Evolutionary conservation across 192 early-diverging fungal genomes (phyloP), one percentile per base, ranked within the genome.

Genomic region (Dimargaris cristalligena): DNA sequence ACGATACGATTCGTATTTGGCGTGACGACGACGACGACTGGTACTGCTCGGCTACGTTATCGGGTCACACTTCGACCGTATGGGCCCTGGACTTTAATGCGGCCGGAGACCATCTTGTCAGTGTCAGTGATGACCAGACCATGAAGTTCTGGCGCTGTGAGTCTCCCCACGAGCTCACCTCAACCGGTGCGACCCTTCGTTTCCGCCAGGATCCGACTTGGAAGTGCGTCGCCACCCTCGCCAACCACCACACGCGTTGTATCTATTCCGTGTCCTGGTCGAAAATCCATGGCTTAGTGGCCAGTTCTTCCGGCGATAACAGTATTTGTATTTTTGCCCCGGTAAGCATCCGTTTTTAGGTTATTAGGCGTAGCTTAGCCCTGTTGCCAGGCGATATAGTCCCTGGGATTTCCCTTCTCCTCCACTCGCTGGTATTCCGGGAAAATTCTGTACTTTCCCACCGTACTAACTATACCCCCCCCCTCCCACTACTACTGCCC

Each of bases 221-320:
- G 78, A 79, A 78, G 52, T 86, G 84, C 61, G 65, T 92, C 6
- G 75, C 74, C 0, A 78, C 78, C 8, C 59, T 89, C 3, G 65
- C 70, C 4, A 81, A 89, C 3, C 69, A 76, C n/a, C 91, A 97
- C 63, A 65, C 76, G 13, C 78, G 94, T 14, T 88, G 89, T 28
- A 87, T 97, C 31, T 97, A 92, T 67, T 88, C 86, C 16, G 90
- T 97, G 0, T 84, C 91, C 28, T 97, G 92, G 92, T 89, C 87
- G 31, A 80, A 80, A 44, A 68, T 75, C 0, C 69, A 86, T 50
- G 86, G 80, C 2, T 60, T 64, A 33, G 70, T 97, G 31, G 94
- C 89, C 2, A 92, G 87, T 28, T 78, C 83, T 13, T 77, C 82
- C 56, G 88, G 87, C 13, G 94, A 97, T 69, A 91, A 92, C 69